A percentile compares a stretch with the other conserved stretches of the same genome.
Evolutionary conservation across 2,329 filamentous ascomycete species (phyloP).

Genomic region (Ophiostoma montium): DNA sequence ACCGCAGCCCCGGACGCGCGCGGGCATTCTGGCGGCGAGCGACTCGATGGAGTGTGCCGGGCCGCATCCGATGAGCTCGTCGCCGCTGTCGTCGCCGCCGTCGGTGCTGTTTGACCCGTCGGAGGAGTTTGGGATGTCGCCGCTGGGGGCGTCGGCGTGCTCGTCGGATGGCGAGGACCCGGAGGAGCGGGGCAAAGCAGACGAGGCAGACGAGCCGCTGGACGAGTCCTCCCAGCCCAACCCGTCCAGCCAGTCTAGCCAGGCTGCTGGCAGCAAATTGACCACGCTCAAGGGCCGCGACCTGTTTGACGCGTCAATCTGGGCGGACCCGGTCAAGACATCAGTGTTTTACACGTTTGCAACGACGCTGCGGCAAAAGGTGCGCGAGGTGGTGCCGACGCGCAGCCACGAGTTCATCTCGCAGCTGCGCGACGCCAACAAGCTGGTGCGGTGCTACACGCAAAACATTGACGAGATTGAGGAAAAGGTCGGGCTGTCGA

Average conservation of each 20-base stretch:
- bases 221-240: constrained; percentile 18
- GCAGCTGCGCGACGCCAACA: constrained; percentile 50
- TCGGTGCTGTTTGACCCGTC: constrained; percentile 38
- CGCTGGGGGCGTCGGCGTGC: constrained; percentile 6
- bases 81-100: constrained; percentile 43
- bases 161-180: constrained; percentile 21
- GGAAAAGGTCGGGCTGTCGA: constrained; percentile 53
- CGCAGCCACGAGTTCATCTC: constrained; percentile 55
- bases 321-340: constrained; percentile 52
- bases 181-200: constrained; percentile 19
- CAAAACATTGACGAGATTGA: constrained; percentile 66
- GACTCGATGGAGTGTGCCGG: constrained; percentile 11
- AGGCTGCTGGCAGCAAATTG: constrained; percentile 21
- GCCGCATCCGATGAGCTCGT: constrained; percentile 26
- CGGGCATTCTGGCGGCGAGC: constrained; percentile 11
- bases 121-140: constrained; percentile 23
- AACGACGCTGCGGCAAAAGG: constrained; percentile 50
- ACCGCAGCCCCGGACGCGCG: constrained; percentile 12
- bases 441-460: constrained; percentile 58
- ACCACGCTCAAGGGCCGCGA: constrained; percentile 57
- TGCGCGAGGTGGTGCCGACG: constrained; percentile 48
- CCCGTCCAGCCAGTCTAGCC: constrained; percentile 16
- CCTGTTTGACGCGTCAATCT: constrained; percentile 57
- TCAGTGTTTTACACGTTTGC: constrained; percentile 62
- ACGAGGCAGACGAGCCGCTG: constrained; percentile 21